These are phyloP conservation scores for Colletotrichum navitas DNA, from an alignment of 2,329 filamentous ascomycete species.

Conservation along the genomic window DNA sequence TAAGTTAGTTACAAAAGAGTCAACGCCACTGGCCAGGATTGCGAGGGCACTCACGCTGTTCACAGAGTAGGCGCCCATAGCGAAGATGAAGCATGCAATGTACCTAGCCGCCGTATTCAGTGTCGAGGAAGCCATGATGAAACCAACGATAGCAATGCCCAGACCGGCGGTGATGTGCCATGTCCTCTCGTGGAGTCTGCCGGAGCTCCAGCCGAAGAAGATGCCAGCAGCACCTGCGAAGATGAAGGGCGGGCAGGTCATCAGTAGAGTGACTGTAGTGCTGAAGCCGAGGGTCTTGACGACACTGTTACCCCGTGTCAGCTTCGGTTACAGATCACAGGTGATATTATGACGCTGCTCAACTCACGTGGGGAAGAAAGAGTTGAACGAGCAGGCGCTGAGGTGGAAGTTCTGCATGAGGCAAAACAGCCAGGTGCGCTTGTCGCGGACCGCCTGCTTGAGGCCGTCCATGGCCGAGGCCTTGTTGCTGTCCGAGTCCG, in stretches of 20 bases:
- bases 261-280: constrained; percentile 62
- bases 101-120: constrained; percentile 56
- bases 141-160: constrained; percentile 56
- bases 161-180: constrained; percentile 63
- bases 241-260: constrained; percentile 66
- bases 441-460: constrained; percentile 62
- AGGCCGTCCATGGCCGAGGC: constrained; percentile 61
- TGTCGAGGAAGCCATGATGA: constrained; percentile 54
- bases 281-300: constrained; percentile 63
- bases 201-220: constrained; percentile 62
- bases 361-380: constrained; percentile 58
- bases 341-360: rapidly evolving
- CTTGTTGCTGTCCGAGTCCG: constrained; percentile 53
- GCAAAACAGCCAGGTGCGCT: constrained; percentile 65
- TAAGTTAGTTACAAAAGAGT: not conserved
- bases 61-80: constrained; percentile 58
- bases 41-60: constrained; percentile 6
- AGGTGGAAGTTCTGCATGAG: constrained; percentile 70
- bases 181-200: constrained; percentile 61
- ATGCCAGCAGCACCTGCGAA: constrained; percentile 62
- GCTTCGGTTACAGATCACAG: rapidly evolving
- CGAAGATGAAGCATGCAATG: constrained; percentile 57
- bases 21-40: rapidly evolving
- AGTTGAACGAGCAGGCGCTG: constrained; percentile 61
- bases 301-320: constrained; percentile 47